Base-by-base conservation (phyloP, 164 flowering plant genomes). In the Nymphaea colorata region DNA sequence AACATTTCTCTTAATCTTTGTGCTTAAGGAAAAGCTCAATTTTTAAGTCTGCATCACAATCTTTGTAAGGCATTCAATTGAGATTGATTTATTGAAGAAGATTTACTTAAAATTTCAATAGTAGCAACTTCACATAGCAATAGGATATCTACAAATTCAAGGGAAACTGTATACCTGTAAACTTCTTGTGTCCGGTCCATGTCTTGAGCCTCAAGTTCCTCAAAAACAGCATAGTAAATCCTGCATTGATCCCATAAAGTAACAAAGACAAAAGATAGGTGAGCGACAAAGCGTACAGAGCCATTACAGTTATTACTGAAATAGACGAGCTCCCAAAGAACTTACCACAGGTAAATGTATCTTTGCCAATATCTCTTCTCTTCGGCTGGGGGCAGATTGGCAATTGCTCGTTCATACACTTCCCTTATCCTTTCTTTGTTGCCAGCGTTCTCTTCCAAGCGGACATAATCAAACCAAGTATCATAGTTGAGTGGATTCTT, bases 331-430 rank as follows among this genome's bases (percentile, higher is more conserved):
- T 6, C 12, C 55, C 55, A 12, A 2, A 44, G 43, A 44, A 68
- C 90, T 64, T 76, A 91, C 96, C 98, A 93, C 53, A 94, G 65
- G 66, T 91, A 91, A 3, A 94, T 94, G 63, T 94, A 94, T 5
- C 96, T 83, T 68, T 91, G 96, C 98, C 98, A 94, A 53, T 87
- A 93, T 10, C 97, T 84, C 79, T 93, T 93, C 85, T 93, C 98
- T 74, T 83, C 85, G 47, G 96, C 97, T 0, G 94, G 97, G 59
- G 98, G 98, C 15, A 93, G 81, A 82, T 93, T 89, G 3, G 96
- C 91, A 69, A 93, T 93, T 0, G 98, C 98, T 12, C 96, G 71
- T 78, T 91, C 94, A 67, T 91, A 93, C 4, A 91, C 87, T 45
- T 94, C 98, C 69, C 96, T 81, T 60, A 85, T 78, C 76, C 89